phyloP scores from a whole-genome alignment of 2,329 filamentous ascomycete genomes.

The Chrysoporthe cubensis region DNA sequence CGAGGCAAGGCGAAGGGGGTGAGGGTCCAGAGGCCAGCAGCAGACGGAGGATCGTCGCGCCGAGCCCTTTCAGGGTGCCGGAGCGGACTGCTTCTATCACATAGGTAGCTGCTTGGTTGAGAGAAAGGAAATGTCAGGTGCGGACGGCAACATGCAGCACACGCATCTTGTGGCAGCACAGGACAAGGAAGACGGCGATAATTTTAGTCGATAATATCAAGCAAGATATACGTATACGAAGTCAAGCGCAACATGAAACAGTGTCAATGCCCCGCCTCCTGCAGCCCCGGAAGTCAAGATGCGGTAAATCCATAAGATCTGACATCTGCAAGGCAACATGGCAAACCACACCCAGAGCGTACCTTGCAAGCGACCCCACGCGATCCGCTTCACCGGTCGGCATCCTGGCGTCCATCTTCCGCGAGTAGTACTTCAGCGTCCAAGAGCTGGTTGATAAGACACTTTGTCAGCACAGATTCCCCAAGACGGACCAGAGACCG shows the following conservation, averaged over 20 bases:
- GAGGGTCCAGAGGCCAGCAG: background rate
- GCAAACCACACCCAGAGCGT: slow-evolving; percentile 10
- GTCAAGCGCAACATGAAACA: slow-evolving; percentile 1
- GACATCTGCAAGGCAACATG: slow-evolving; percentile 16
- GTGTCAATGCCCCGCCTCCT: background rate
- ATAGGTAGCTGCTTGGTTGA: background rate
- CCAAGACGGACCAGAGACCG: background rate
- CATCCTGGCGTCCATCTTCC: slow-evolving; percentile 12
- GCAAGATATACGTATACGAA: background rate
- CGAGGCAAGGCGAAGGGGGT: slow-evolving; percentile 11
- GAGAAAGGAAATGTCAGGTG: background rate
- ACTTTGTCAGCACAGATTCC: slow-evolving; percentile 11
- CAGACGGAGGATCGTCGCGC: background rate
- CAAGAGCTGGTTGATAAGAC: slow-evolving; percentile 19
- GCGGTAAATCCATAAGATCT: slow-evolving; percentile 9
- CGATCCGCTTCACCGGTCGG: slow-evolving; percentile 17
- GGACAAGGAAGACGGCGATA: slow-evolving; percentile 3
- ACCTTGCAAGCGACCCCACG: slow-evolving; percentile 15
- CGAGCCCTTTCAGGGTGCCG: background rate
- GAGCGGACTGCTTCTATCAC: background rate
- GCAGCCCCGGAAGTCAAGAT: slow-evolving; percentile 2
- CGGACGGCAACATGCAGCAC: background rate
- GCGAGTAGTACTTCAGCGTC: slow-evolving; percentile 9
- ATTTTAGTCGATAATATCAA: slow-evolving; percentile 14
- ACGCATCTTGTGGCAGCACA: background rate